Percentiles rank a stretch among this genome's conserved stretches.
Evolutionary conservation across 768 basidiomycete species (phyloP).

Genomic region (Psilocybe sp.): DNA sequence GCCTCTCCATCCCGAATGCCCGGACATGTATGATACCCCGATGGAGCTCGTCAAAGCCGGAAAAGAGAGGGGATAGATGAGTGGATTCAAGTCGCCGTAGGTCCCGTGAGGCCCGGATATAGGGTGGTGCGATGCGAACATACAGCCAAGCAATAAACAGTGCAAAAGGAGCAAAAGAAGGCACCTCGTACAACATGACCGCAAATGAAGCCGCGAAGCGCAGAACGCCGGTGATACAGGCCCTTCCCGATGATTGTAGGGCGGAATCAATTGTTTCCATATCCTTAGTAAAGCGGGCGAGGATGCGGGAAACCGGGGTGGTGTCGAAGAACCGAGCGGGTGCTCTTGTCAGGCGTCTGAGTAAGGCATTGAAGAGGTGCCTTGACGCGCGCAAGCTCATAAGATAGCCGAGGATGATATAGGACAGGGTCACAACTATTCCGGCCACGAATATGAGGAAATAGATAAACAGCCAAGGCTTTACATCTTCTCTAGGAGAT

Average conservation of each 20-base stretch:
- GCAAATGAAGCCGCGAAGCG: slow-evolving; percentile 62
- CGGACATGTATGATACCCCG: slow-evolving; percentile 66
- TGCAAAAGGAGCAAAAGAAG: slow-evolving; percentile 64
- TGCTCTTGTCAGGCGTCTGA: slow-evolving; percentile 55
- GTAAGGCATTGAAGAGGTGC: slow-evolving; percentile 52
- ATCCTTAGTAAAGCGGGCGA: slow-evolving; percentile 78
- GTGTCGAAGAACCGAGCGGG: slow-evolving; percentile 71
- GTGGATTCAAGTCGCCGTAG: slow-evolving; percentile 65
- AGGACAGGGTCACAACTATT: slow-evolving; percentile 49
- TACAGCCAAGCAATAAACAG: slow-evolving; percentile 69
- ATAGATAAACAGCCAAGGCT: slow-evolving; percentile 66
- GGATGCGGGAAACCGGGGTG: slow-evolving; percentile 73
- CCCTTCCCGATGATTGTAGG: slow-evolving; percentile 52
- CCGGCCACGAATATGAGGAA: slow-evolving; percentile 59
- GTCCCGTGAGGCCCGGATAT: slow-evolving; percentile 62
- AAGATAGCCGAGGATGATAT: slow-evolving; percentile 64
- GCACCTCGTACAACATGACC: slow-evolving; percentile 62
- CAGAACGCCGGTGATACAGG: slow-evolving; percentile 53
- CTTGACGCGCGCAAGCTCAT: slow-evolving; percentile 67
- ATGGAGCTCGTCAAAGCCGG: slow-evolving; percentile 70
- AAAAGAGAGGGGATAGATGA: slow-evolving; percentile 69
- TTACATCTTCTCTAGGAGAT: slow-evolving; percentile 55
- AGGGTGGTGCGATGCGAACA: slow-evolving; percentile 57
- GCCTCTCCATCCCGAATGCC: slow-evolving; percentile 68
- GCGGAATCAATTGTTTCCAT: slow-evolving; percentile 72